phyloP scores from a whole-genome alignment of 164 flowering plant species.

The Piper longum region DNA sequence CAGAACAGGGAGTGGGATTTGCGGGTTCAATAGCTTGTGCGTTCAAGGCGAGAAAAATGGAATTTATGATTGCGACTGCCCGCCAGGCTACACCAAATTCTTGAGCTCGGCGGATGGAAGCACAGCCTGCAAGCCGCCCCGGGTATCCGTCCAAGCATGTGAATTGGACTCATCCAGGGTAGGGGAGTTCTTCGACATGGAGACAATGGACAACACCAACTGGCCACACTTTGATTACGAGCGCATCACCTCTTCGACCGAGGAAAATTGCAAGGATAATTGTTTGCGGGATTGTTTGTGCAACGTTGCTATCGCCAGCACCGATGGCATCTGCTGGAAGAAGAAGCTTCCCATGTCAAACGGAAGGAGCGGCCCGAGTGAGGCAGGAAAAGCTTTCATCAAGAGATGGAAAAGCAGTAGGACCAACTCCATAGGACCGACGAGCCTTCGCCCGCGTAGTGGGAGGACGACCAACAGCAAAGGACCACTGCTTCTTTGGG shows the following conservation, averaged over 20 bases:
- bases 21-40: slow-evolving; percentile 31
- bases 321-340: slow-evolving; percentile 26
- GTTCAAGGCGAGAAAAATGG: slow-evolving; percentile 6
- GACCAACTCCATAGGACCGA: background rate
- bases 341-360: slow-evolving; percentile 27
- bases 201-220: slow-evolving; percentile 11
- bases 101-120: slow-evolving; percentile 24
- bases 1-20: slow-evolving; percentile 11
- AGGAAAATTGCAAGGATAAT: slow-evolving; percentile 23
- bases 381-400: slow-evolving; percentile 17
- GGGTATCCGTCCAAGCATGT: slow-evolving; percentile 17
- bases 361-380: slow-evolving; percentile 15
- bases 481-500: slow-evolving; percentile 3
- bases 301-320: slow-evolving; percentile 21
- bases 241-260: slow-evolving; percentile 1
- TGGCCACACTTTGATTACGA: slow-evolving; percentile 36
- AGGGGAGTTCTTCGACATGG: background rate
- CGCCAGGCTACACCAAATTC: slow-evolving; percentile 12
- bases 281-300: slow-evolving; percentile 51
- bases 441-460: background rate
- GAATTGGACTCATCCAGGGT: background rate
- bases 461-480: slow-evolving; percentile 3
- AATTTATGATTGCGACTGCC: slow-evolving; percentile 21
- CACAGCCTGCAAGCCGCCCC: slow-evolving; percentile 30
- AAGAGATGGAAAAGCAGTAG: slow-evolving; percentile 12